Percentiles rank a stretch among this genome's conserved stretches.
Evolutionary conservation across 2,329 filamentous ascomycete genomes (phyloP).

Genomic region (Colletotrichum falcatum): DNA sequence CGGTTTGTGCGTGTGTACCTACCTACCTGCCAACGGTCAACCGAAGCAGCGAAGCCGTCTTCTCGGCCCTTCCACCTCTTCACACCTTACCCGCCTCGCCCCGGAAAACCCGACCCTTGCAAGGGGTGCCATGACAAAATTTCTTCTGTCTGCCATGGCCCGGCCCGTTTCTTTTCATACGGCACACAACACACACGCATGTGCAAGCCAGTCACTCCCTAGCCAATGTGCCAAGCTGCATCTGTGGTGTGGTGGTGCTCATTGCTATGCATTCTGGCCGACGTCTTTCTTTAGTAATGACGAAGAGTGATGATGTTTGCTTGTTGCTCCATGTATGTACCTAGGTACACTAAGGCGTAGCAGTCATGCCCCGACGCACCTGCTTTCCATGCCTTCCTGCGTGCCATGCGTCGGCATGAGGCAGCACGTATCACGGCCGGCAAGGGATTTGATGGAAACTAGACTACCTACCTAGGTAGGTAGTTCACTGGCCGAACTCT

Average conservation of each 20-base stretch:
- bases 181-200: background rate
- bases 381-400: conserved; percentile 13
- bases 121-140: conserved; percentile 14
- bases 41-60: conserved; percentile 20
- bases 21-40: conserved; percentile 19
- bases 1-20: conserved; percentile 4
- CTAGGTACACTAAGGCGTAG: background rate
- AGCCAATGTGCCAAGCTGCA: background rate
- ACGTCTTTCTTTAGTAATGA: conserved; percentile 33
- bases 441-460: conserved; percentile 10
- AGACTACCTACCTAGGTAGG: background rate
- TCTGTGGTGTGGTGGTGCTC: background rate
- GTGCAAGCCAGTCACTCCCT: background rate
- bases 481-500: background rate
- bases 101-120: conserved; percentile 2
- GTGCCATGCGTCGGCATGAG: background rate
- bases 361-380: conserved; percentile 24
- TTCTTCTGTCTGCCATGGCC: conserved; percentile 5
- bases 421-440: background rate
- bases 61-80: conserved; percentile 35
- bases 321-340: conserved; percentile 8
- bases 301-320: conserved; percentile 26
- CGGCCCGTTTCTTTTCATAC: conserved; percentile 23
- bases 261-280: background rate
- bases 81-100: conserved; percentile 10